Base-by-base conservation (phyloP, 1,284 basidiomycete genomes). In the Malassezia nana region DNA sequence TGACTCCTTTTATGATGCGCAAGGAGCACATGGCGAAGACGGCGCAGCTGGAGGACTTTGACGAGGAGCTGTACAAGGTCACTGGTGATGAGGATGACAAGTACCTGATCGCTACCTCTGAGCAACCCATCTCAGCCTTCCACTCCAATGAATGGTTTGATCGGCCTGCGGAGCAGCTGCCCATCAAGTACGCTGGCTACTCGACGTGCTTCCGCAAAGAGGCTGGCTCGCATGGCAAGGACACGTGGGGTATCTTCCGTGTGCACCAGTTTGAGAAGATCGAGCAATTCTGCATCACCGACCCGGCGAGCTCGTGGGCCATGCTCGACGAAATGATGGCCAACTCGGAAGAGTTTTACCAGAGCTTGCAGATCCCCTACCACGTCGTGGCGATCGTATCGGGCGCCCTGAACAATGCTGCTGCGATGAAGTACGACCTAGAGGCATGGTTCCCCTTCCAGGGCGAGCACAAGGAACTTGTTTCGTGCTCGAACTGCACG, bases 391-490 rank as follows among this genome's bases (percentile, higher is more conserved):
- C 82, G n/a, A 96, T 99, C 69, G 92, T 95, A 30, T 91, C 88
- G 30, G 89, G 92, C 15, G 92, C 89, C 20, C 78, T 99, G 66
- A 98, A 98, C 78, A 83, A 96, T 66, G 92, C 94, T 0, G 92
- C 94, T 7, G 82, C 90, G 51, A 89, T 92, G 79, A 99, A 98
- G 79, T 90, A 85, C 75, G 94, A 99, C 77, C 76, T 99, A 53
- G 92, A 99, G 77, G 94, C 92, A 44, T 99, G 89, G 89, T 98
- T 99, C 82, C 92, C 92, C 3, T 95, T 89, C 82, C 92, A 96
- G 77, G 85, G 84, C 55, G 85, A 81, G 60, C 90, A 92, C 80
- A 98, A 98, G 80, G 92, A 99, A 77, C 63, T 77, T 20, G 76
- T 77, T 41, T 74, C 69, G 9, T 75, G 76, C 60, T 74, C 70